phyloP scores from a whole-genome alignment of 2,329 filamentous ascomycete species.

The Ophiocordyceps unilateralis region DNA sequence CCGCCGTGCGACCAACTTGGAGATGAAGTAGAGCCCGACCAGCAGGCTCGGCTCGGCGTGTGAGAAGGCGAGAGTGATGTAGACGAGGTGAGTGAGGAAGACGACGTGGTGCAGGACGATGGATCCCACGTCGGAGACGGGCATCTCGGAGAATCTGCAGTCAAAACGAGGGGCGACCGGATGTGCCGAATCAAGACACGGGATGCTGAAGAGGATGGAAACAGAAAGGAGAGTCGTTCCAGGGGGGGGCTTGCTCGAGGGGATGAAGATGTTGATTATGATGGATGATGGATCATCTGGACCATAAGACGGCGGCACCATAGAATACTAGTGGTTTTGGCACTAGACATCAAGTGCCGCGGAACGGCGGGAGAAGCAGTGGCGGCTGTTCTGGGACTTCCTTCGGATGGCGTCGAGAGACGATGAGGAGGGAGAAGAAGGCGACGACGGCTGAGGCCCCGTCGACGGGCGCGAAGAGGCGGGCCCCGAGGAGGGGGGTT shows the following conservation, averaged over 20 bases:
- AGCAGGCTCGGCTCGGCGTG: constrained; percentile 29
- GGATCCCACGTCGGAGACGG: constrained; percentile 33
- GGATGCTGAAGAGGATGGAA: neutral
- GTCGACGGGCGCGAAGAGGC: too few species aligned
- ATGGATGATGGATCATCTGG: neutral
- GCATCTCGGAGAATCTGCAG: constrained; percentile 18
- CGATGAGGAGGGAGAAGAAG: neutral
- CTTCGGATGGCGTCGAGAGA: neutral
- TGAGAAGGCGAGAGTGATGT: constrained; percentile 32
- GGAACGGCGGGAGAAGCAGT: neutral
- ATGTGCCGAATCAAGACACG: neutral
- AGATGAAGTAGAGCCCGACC: constrained; percentile 28
- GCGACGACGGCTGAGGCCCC: too few species aligned
- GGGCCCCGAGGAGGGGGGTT: too few species aligned
- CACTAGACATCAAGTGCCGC: neutral
- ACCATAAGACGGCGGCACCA: neutral
- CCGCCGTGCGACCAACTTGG: constrained; percentile 27
- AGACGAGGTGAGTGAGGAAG: constrained; percentile 35
- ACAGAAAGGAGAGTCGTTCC: neutral
- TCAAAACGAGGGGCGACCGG: neutral
- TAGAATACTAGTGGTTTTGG: neutral
- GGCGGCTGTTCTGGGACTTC: neutral
- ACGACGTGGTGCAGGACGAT: constrained; percentile 32
- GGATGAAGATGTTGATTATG: neutral
- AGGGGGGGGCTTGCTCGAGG: too few species aligned